Percentiles rank a stretch among this genome's conserved stretches.
phyloP scores from a whole-genome alignment of 495 filamentous ascomycete genomes.

The Podospora bellae-mahoneyi region DNA sequence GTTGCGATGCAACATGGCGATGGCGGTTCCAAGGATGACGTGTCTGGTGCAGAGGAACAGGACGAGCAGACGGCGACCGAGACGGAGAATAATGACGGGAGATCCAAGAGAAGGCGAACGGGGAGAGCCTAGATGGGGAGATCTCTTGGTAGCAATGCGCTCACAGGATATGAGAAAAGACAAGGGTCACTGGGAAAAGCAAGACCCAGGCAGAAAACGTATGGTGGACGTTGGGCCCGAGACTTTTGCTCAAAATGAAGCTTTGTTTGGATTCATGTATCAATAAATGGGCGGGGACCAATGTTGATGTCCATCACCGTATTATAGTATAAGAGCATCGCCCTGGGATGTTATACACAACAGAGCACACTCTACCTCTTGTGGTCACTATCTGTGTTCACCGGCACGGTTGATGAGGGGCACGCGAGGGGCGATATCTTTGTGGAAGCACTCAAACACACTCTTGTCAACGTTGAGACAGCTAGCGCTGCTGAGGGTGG shows the following conservation, averaged over 20 bases:
- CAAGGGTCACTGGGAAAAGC: neutral
- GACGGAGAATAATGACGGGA: conserved; percentile 8
- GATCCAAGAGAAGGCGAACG: neutral
- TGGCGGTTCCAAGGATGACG: conserved; percentile 8
- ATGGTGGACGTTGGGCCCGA: no score
- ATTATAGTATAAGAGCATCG: neutral
- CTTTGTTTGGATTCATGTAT: neutral
- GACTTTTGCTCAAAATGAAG: neutral
- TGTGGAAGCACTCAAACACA: no score
- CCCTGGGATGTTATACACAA: neutral
- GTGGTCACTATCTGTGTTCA: neutral
- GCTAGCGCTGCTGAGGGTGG: no score
- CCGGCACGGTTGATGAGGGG: no score
- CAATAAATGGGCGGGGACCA: neutral
- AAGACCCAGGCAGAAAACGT: no score
- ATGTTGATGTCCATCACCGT: neutral
- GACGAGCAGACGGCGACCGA: conserved; percentile 13
- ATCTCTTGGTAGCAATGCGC: neutral
- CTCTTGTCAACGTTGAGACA: no score
- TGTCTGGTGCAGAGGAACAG: conserved; percentile 6
- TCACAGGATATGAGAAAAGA: neutral
- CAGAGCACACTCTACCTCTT: neutral
- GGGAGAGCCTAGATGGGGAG: neutral
- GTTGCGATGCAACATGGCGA: conserved; percentile 18
- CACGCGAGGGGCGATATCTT: no score